Conservation (phyloP, 1,284 basidiomycete genomes). For the Wolfiporia cocos region DNA sequence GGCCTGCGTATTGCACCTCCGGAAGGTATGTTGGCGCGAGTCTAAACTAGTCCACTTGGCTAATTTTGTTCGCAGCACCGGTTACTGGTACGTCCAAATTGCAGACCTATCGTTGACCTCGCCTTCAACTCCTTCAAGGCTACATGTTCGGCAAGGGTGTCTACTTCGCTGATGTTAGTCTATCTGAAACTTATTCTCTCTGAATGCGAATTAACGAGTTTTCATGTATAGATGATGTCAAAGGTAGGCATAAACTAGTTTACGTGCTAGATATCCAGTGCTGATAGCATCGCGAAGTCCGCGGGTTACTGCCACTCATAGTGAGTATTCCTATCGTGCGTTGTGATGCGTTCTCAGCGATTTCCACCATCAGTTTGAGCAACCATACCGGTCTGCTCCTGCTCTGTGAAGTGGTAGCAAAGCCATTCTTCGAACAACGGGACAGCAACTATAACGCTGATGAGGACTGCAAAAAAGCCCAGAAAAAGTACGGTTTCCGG, state of each 20-base stretch:
- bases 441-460: slow-evolving; percentile 47
- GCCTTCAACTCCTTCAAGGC: slow-evolving; percentile 16
- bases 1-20: slow-evolving; percentile 66
- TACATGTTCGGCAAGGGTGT: slow-evolving; percentile 72
- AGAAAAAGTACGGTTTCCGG: slow-evolving; percentile 23
- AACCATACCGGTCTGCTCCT: slow-evolving; percentile 45
- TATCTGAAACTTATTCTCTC: background rate
- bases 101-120: background rate
- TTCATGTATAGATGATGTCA: slow-evolving; percentile 58
- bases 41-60: too few species aligned
- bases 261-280: too few species aligned
- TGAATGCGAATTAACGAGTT: background rate
- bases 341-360: background rate
- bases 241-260: too few species aligned
- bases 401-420: slow-evolving; percentile 53
- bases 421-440: slow-evolving; percentile 46
- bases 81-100: slow-evolving; percentile 33
- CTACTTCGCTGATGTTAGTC: slow-evolving; percentile 57
- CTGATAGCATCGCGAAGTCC: too few species aligned
- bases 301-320: slow-evolving; percentile 52
- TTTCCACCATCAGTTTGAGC: slow-evolving; percentile 34
- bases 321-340: slow-evolving; percentile 27
- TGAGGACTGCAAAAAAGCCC: slow-evolving; percentile 36
- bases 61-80: slow-evolving; percentile 30
- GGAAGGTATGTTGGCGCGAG: slow-evolving; percentile 49